Base-by-base conservation (phyloP, 2,329 filamentous ascomycete genomes). In the Clonostachys rosea region DNA sequence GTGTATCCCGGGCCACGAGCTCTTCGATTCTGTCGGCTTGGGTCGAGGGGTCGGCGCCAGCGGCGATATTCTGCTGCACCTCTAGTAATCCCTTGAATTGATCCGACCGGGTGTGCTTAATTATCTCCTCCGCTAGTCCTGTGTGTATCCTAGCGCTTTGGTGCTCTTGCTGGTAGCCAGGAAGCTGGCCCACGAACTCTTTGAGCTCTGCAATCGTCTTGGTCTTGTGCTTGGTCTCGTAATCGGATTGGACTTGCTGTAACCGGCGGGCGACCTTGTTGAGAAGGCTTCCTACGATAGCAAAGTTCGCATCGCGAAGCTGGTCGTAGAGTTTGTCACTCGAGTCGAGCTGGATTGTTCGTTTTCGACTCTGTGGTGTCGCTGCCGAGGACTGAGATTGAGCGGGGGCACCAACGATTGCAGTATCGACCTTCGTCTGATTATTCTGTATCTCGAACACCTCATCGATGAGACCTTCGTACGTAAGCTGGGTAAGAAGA, bases 401-500 rank as follows among this genome's bases (percentile, higher is more conserved):
- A 34, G 86, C 75, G 24, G 84, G 76, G n/a, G 80, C 79, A 11
- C 92, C 92, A 10, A 96, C 83, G 50, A 97, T 82, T 2, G 91
- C 91, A 3, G 90, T 89, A 62, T 97, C 92, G 18, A 97, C 84
- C 61, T 97, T 94, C 36, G 89, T 86, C 62, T 95, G 91, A 59
- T 95, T 97, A 60, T 96, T 87, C 54, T 89, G 83, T 51, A 99
- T 95, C 34, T 87, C 86, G 61, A 95, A 95, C 14, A 94, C 79
- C 63, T 99, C 94, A 60, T 99, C 95, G 46, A 99, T 86, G 24
- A 99, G 75, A 5, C 94, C 94, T 68, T 99, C 92, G 59, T 99
- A 99, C 2, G 94, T 99, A 51, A 99, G 73, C 63, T 99, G 94
- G 1, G 92, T 97, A 46, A 99, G 83, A 14, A 99, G 76, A 1